Conservation (phyloP, 2,329 filamentous ascomycete species). For the Hymenoscyphus linearis region DNA sequence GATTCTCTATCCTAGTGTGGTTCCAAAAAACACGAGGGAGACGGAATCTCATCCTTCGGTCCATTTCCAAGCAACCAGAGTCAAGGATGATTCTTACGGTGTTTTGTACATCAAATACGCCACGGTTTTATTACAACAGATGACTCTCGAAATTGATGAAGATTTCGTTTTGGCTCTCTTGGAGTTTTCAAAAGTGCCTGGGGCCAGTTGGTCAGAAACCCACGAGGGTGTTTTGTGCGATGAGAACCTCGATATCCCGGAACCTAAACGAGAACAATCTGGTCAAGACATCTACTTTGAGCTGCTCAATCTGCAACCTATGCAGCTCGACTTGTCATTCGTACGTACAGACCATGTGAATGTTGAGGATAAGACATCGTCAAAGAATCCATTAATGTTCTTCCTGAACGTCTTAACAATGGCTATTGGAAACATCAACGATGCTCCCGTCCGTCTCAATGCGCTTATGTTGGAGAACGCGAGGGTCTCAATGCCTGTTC, state of each 20-base stretch:
- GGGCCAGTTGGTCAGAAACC: conserved; percentile 75
- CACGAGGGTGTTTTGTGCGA: conserved; percentile 83
- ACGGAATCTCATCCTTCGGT: conserved; percentile 95
- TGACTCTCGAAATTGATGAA: conserved; percentile 96
- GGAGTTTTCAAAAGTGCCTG: conserved; percentile 90
- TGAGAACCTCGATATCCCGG: conserved; percentile 83
- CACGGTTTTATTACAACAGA: conserved; percentile 87
- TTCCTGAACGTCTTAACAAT: conserved; percentile 98
- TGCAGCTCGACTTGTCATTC: conserved; percentile 96
- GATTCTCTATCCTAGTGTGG: conserved; percentile 92
- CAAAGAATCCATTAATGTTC: conserved; percentile 94
- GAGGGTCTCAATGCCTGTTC: conserved; percentile 76
- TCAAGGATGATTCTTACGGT: conserved; percentile 97
- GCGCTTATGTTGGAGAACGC: conserved; percentile 93
- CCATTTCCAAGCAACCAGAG: conserved; percentile 82
- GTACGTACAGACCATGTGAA: conserved; percentile 96
- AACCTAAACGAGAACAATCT: conserved; percentile 76
- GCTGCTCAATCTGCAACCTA: conserved; percentile 91
- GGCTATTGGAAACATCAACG: conserved; percentile 98
- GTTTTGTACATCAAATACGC: conserved; percentile 99
- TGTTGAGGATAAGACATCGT: conserved; percentile 87
- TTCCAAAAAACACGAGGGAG: conserved; percentile 89
- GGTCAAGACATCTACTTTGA: conserved; percentile 98
- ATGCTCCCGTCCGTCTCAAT: conserved; percentile 90
- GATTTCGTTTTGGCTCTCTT: conserved; percentile 96